phyloP scores from a whole-genome alignment of 2,329 filamentous ascomycete species.

The Tolypocladium sp. region DNA sequence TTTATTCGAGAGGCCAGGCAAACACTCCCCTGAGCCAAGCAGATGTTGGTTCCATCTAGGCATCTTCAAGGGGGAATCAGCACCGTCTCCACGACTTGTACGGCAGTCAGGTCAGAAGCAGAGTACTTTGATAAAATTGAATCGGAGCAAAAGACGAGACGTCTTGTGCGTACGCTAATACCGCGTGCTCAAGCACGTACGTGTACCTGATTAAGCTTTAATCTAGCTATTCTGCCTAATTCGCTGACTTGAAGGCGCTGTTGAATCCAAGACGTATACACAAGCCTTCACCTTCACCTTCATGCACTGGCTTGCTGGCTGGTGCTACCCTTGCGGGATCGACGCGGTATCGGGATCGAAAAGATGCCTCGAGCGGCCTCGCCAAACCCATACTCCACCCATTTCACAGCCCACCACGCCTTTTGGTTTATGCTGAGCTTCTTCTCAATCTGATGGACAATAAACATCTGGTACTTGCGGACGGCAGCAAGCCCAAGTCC shows the following conservation, averaged over 20 bases:
- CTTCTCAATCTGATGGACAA: neutral
- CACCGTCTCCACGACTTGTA: too few species aligned
- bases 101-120: neutral
- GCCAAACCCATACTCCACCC: neutral
- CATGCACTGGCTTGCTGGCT: neutral
- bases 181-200: neutral
- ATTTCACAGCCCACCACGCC: neutral
- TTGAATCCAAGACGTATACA: neutral
- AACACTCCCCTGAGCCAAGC: neutral
- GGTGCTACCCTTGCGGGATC: neutral
- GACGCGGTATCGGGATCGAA: too few species aligned
- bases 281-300: neutral
- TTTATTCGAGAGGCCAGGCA: too few species aligned
- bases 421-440: neutral
- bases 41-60: neutral
- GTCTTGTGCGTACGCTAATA: neutral
- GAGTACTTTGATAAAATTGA: neutral
- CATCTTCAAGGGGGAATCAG: neutral
- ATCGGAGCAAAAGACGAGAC: too few species aligned
- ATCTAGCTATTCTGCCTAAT: neutral
- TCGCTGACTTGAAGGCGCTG: neutral
- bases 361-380: neutral
- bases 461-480: too few species aligned
- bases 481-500: neutral
- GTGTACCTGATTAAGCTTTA: neutral